A percentile compares a stretch with the other conserved stretches of the same genome.
These are phyloP conservation scores for Phaeosphaeriaceae sp. DNA, from an alignment of 2,329 filamentous ascomycete genomes.

Conservation along the genomic window DNA sequence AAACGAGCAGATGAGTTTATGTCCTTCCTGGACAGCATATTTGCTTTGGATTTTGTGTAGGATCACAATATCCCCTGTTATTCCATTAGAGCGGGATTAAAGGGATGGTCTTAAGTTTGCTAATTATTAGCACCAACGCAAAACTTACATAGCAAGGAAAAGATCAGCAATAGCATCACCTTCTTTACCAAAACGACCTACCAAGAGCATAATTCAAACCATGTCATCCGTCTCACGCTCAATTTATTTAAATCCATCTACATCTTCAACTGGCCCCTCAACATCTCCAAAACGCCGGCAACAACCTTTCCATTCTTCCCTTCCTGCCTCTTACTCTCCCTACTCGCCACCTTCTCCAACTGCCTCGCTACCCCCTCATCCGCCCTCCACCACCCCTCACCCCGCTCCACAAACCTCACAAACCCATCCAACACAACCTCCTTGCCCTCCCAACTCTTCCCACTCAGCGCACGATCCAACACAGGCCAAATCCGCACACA, in stretches of 20 bases:
- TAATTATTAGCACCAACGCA: too few species aligned
- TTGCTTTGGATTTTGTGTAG: too few species aligned
- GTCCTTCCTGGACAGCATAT: too few species aligned
- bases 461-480: slow-evolving; percentile 78
- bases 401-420: slow-evolving; percentile 75
- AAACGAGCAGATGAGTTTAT: too few species aligned
- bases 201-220: too few species aligned
- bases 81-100: too few species aligned
- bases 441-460: slow-evolving; percentile 94
- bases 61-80: too few species aligned
- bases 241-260: neutral
- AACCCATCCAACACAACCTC: slow-evolving; percentile 82
- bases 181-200: too few species aligned
- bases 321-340: slow-evolving; percentile 93
- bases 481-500: slow-evolving; percentile 78
- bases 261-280: slow-evolving; percentile 13
- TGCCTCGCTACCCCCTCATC: slow-evolving; percentile 64
- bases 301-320: slow-evolving; percentile 65
- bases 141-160: too few species aligned
- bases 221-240: too few species aligned
- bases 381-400: slow-evolving; percentile 63
- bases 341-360: slow-evolving; percentile 71
- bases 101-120: too few species aligned
- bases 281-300: slow-evolving; percentile 20
- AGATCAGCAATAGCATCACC: too few species aligned